These are phyloP conservation scores for Pilasporangium apinafurcum DNA, from an alignment of 352 stramenopile species.

Conservation along the genomic window DNA sequence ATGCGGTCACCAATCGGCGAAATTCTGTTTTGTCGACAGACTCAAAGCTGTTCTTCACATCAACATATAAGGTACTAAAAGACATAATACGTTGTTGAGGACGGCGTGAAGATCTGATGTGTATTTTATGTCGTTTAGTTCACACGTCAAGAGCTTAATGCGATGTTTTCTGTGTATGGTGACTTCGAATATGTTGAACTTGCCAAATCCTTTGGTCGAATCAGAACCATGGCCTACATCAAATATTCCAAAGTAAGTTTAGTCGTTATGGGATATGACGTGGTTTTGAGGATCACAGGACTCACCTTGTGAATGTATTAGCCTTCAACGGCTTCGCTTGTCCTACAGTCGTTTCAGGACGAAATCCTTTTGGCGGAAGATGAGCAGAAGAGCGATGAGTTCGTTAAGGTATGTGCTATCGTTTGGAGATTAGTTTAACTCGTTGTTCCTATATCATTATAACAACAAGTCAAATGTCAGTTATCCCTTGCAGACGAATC, in stretches of 20 bases:
- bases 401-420: conserved; percentile 43
- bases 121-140: conserved; percentile 30
- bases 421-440: too few species aligned
- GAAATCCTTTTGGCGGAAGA: conserved; percentile 8
- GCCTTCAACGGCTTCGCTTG: conserved; percentile 36
- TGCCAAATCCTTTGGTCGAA: conserved; percentile 65
- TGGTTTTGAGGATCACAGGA: conserved; percentile 4
- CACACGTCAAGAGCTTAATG: conserved; percentile 67
- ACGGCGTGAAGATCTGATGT: neutral
- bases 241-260: conserved; percentile 48
- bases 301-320: conserved; percentile 7
- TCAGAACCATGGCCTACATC: conserved; percentile 87
- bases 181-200: conserved; percentile 65
- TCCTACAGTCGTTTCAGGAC: conserved; percentile 53
- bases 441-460: too few species aligned
- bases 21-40: neutral
- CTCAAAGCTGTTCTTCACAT: conserved; percentile 62
- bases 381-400: conserved; percentile 23
- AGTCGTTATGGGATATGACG: neutral
- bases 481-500: conserved; percentile 1
- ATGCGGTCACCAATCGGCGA: conserved; percentile 4
- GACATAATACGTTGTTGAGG: neutral
- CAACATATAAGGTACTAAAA: conserved; percentile 51
- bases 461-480: conserved; percentile 2
- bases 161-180: conserved; percentile 78